phyloP scores from a whole-genome alignment of 2,329 filamentous ascomycete species.

The Tolypocladium cylindrosporum region DNA sequence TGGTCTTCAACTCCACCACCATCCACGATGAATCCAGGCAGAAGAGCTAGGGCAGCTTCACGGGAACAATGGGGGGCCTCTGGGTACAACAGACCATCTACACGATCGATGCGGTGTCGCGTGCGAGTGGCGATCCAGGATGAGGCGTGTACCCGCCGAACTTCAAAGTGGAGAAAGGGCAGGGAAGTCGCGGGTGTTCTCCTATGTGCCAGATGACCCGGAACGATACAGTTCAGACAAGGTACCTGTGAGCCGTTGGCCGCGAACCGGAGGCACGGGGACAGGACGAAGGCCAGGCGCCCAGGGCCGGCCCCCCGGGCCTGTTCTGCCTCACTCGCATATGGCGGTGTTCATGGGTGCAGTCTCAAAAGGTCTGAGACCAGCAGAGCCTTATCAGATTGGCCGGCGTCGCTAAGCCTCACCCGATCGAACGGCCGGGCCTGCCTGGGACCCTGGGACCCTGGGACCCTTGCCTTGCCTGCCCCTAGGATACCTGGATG shows the following conservation, averaged over 20 bases:
- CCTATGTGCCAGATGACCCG: not conserved
- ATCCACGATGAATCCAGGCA: not conserved
- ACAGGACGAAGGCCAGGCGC: not conserved
- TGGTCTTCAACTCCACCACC: not conserved
- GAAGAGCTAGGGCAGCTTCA: not conserved
- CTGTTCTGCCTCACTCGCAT: not conserved
- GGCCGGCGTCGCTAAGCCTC: not conserved
- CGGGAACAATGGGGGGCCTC: no score
- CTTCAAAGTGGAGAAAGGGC: not conserved
- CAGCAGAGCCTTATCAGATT: not conserved
- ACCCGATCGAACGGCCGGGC: not conserved
- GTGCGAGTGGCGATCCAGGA: not conserved
- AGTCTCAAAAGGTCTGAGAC: conserved; percentile 3
- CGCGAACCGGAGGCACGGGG: not conserved
- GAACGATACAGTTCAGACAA: not conserved
- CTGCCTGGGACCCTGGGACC: not conserved
- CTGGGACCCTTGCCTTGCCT: not conserved
- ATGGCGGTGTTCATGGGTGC: not conserved
- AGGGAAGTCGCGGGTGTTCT: not conserved
- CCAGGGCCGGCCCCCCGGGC: not conserved
- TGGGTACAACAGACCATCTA: not conserved
- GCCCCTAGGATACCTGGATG: not conserved
- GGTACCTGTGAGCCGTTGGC: no score
- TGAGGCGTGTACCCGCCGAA: conserved; percentile 1
- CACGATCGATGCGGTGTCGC: not conserved